Evolutionary conservation across 2,329 filamentous ascomycete genomes (phyloP), one percentile per base, ranked within the genome.

Genomic region (Ascochyta clinopodiicola): DNA sequence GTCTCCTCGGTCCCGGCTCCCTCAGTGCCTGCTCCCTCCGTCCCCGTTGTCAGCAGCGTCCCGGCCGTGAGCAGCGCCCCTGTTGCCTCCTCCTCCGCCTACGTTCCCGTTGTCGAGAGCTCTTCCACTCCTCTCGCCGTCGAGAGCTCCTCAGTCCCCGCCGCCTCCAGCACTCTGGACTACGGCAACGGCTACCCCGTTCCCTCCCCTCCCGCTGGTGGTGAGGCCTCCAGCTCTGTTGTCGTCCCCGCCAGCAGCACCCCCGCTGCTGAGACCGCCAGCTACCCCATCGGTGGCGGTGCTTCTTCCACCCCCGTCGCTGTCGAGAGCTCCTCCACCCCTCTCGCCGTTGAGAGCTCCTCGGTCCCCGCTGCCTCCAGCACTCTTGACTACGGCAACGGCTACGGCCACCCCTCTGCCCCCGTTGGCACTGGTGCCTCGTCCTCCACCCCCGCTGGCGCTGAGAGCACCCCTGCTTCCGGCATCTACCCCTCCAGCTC

Each of bases 391-490:
- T 44, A 55, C 37, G 36, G 51, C 54, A 37, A 49, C 44, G 50
- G 47, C 44, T 49, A 24, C 43, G 49, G 47, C 46, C 44, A 22
- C 24, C 52, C 38, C 24, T 51, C 45, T 2, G 47, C 48, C 27
- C 54, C 54, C 8, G 51, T 44, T 32, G 48, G 44, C n/a, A 50
- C 42, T 32, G 50, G 44, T 38, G 53, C 48, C 49, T 48, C 32
- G 5, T 6, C 29, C 25, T 51, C 53, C 8, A 44, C 37, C 15
- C 44, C 59, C 32, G 36, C 51, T 32, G 57, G 59, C 34, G 59
- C 52, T 51, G 58, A 59, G 57, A 58, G 55, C 51, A 51, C 45
- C 27, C 42, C 56, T 38, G 48, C 51, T 35, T 72, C 70, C 31
- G 66, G 53, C 40, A 35, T 55, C 53, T 56, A 51, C 48, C 45